Percentiles rank a stretch among this genome's conserved stretches.
These are phyloP conservation scores for Aureobasidium sp. DNA, from an alignment of 2,329 filamentous ascomycete species.

Conservation along the genomic window DNA sequence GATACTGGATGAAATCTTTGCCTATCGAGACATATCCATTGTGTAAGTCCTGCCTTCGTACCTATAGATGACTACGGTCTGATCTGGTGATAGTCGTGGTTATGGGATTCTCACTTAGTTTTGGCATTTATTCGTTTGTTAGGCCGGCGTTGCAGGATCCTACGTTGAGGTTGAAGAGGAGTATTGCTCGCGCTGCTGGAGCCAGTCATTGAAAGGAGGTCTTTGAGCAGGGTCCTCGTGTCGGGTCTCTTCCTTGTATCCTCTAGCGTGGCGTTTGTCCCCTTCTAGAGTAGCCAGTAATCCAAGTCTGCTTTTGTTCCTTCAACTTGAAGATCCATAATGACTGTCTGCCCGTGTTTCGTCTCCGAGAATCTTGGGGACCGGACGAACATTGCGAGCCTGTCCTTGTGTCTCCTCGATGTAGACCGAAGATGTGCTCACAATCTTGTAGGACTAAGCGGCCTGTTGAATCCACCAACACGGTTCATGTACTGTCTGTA, in stretches of 20 bases:
- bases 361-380: neutral
- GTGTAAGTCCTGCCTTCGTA: neutral
- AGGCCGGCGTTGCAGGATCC: slow-evolving; percentile 2
- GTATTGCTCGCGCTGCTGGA: neutral
- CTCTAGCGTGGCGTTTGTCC: neutral
- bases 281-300: neutral
- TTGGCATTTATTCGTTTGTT: neutral
- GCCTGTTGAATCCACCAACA: slow-evolving; percentile 71
- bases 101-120: neutral
- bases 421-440: slow-evolving; percentile 7
- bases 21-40: slow-evolving; percentile 5
- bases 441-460: slow-evolving; percentile 44
- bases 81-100: neutral
- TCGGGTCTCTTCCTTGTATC: neutral
- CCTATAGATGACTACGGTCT: neutral
- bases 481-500: slow-evolving; percentile 97
- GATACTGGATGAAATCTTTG: slow-evolving; percentile 5
- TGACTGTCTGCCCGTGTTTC: neutral
- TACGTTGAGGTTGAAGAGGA: slow-evolving; percentile 5
- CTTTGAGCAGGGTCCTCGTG: too few species aligned
- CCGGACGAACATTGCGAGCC: neutral
- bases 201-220: neutral
- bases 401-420: neutral
- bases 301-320: too few species aligned
- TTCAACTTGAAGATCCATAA: neutral